Evolutionary conservation across 306 rosid species (phyloP).

Genomic region (Luffa aegyptiaca): DNA sequence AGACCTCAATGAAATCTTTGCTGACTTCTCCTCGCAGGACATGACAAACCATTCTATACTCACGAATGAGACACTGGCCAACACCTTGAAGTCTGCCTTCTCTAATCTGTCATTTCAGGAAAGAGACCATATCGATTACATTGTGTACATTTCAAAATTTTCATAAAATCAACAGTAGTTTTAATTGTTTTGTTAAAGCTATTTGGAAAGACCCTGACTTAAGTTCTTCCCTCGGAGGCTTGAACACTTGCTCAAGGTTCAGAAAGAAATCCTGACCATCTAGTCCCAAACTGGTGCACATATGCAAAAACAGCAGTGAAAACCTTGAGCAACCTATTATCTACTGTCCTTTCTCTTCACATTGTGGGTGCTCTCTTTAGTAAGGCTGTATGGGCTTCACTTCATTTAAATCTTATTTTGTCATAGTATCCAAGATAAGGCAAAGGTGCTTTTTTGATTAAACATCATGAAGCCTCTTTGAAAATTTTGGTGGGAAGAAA

Average conservation of each 20-base stretch:
- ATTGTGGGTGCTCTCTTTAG: not conserved
- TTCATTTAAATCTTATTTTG: not conserved
- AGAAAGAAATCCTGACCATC: not conserved
- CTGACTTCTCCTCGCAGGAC: slow-evolving; percentile 60
- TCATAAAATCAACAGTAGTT: not conserved
- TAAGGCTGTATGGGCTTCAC: not conserved
- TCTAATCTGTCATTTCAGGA: slow-evolving; percentile 36
- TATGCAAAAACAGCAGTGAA: not conserved
- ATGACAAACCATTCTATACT: slow-evolving; percentile 77
- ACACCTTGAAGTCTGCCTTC: slow-evolving; percentile 71
- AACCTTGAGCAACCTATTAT: not conserved
- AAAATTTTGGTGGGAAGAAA: not conserved
- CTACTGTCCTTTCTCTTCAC: not conserved
- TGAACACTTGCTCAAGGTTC: not conserved
- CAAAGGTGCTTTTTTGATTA: not conserved
- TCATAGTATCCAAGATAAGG: not conserved
- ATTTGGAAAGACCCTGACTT: not conserved
- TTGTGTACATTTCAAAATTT: not conserved
- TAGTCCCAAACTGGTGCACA: not conserved
- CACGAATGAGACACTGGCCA: slow-evolving; percentile 73
- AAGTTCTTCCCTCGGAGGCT: not conserved
- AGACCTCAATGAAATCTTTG: slow-evolving; percentile 87
- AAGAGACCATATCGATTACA: not conserved
- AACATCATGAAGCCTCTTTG: not conserved
- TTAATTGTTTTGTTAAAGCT: not conserved